phyloP scores from a whole-genome alignment of 805 yeast species.

The Suhomyces xylopsoci region DNA sequence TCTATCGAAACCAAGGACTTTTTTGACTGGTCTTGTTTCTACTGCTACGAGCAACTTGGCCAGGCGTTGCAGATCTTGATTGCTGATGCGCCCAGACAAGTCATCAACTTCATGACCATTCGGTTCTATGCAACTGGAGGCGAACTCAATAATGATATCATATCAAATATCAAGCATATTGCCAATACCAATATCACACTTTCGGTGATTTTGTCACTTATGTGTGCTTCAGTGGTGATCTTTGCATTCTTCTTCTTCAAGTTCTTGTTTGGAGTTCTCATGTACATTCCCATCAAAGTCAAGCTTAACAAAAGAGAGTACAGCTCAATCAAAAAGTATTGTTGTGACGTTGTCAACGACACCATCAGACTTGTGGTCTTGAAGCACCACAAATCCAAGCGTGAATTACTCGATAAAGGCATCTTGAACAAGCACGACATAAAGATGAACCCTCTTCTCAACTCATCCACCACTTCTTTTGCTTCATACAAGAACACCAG shows the following conservation, averaged over 20 bases:
- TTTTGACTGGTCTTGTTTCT: constrained; percentile 66
- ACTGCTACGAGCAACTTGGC: constrained; percentile 62
- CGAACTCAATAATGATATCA: constrained; percentile 36
- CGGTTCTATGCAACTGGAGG: constrained; percentile 49
- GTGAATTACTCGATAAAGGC: constrained; percentile 30
- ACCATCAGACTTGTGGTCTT: constrained; percentile 52
- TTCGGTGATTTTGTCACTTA: constrained; percentile 70
- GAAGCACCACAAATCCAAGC: constrained; percentile 36
- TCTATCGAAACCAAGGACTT: constrained; percentile 60
- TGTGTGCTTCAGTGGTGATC: constrained; percentile 70
- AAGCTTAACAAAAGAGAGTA: constrained; percentile 36
- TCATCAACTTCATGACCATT: constrained; percentile 73
- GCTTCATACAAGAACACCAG: constrained; percentile 6
- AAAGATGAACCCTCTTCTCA: constrained; percentile 26
- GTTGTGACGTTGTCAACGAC: constrained; percentile 57
- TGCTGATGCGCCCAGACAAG: constrained; percentile 87
- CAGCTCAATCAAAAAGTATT: constrained; percentile 55
- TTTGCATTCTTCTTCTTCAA: constrained; percentile 67
- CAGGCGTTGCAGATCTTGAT: constrained; percentile 58
- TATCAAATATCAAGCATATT: constrained; percentile 49
- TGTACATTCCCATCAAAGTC: constrained; percentile 50
- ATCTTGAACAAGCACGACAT: constrained; percentile 23
- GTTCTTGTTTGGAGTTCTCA: constrained; percentile 52
- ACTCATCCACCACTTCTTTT: constrained; percentile 14
- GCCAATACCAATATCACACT: constrained; percentile 62